phyloP scores from a whole-genome alignment of 257 asterid genomes.

The Cordia subcordata region DNA sequence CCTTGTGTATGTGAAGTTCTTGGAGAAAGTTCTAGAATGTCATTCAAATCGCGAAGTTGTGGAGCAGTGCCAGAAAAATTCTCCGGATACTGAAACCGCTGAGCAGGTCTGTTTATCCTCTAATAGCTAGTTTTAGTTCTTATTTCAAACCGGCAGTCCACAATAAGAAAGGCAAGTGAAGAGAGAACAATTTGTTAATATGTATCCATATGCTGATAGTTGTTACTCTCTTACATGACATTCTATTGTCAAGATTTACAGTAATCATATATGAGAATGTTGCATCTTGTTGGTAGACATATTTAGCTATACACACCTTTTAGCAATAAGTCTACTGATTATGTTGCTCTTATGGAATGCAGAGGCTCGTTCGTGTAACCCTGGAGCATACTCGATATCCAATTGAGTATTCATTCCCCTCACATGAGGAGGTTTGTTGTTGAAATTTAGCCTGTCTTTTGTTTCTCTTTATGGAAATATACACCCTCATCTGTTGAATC shows the following conservation, averaged over 20 bases:
- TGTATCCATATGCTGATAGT: not conserved
- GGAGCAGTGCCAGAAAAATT: conserved; percentile 40
- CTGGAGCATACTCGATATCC: conserved; percentile 73
- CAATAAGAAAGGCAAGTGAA: too few species aligned
- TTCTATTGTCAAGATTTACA: too few species aligned
- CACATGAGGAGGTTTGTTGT: conserved; percentile 64
- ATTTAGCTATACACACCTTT: not conserved
- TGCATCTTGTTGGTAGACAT: not conserved
- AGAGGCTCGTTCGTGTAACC: conserved; percentile 77
- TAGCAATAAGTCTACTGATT: conserved; percentile 6
- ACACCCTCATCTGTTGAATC: too few species aligned
- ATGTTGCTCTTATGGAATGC: conserved; percentile 41
- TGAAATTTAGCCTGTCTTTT: not conserved
- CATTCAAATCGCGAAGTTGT: conserved; percentile 49
- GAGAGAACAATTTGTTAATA: too few species aligned
- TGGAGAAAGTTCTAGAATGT: conserved; percentile 53
- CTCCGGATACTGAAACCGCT: conserved; percentile 57
- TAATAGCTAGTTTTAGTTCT: too few species aligned
- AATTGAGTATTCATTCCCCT: conserved; percentile 72
- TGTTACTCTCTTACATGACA: too few species aligned
- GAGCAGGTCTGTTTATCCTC: conserved; percentile 57
- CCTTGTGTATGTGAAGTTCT: conserved; percentile 43
- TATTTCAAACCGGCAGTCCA: too few species aligned
- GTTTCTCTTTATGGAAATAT: not conserved
- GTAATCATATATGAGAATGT: too few species aligned